Evolutionary conservation across 768 basidiomycete genomes (phyloP).

Genomic region (Russula lepida): DNA sequence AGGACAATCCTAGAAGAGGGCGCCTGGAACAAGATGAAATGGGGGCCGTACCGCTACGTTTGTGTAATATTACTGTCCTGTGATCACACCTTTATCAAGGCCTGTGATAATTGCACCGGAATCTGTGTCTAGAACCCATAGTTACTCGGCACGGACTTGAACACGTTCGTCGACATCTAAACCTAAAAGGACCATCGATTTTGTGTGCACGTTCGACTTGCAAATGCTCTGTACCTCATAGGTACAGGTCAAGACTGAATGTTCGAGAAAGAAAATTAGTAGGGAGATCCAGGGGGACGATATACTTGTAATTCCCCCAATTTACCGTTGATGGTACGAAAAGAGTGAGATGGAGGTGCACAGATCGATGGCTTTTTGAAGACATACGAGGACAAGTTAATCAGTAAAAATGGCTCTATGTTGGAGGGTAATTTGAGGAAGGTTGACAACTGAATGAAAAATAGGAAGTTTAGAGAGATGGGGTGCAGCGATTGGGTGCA

Average conservation of each 20-base stretch:
- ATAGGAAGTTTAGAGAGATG: not conserved
- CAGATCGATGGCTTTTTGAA: constrained; percentile 10
- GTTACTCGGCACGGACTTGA: not conserved
- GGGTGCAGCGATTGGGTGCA: too few species aligned
- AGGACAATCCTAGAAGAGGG: not conserved
- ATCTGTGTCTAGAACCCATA: not conserved
- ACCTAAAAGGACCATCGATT: not conserved
- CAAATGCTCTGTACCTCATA: not conserved
- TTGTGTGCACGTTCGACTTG: not conserved
- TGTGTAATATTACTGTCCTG: not conserved
- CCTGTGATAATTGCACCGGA: too few species aligned
- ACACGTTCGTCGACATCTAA: not conserved
- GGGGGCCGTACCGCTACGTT: not conserved
- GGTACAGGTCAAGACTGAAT: not conserved
- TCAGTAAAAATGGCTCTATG: not conserved
- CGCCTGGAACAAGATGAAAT: not conserved
- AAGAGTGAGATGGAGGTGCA: not conserved
- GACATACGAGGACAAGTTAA: not conserved
- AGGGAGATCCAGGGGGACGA: not conserved
- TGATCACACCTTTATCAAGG: not conserved
- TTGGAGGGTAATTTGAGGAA: not conserved
- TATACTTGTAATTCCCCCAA: constrained; percentile 2
- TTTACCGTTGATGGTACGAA: constrained; percentile 10
- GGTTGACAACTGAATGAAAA: not conserved
- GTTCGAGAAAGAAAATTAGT: not conserved